Evolutionary conservation across 768 basidiomycete genomes (phyloP).

Genomic region (Phallus indusiatus): DNA sequence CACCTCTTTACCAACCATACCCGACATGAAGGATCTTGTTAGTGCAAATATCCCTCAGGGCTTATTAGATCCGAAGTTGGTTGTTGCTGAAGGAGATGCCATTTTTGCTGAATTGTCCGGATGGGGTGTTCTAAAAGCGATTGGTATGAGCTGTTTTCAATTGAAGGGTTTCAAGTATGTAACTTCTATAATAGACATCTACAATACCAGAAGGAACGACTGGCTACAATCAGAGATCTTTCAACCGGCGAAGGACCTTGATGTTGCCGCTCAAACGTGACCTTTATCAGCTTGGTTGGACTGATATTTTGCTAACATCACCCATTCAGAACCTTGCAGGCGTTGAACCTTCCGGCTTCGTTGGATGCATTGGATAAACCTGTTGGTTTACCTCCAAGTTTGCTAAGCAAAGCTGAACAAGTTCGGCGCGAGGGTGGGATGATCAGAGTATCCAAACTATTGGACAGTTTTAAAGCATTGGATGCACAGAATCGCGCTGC

Average conservation of each 20-base stretch:
- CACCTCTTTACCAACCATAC: conserved; percentile 55
- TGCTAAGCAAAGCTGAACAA: conserved; percentile 79
- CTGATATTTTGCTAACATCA: conserved; percentile 6
- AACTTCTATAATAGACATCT: conserved; percentile 53
- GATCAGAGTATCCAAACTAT: conserved; percentile 53
- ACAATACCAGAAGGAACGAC: conserved; percentile 69
- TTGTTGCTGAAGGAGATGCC: conserved; percentile 42
- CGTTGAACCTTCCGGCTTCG: conserved; percentile 72
- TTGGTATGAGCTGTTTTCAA: conserved; percentile 46
- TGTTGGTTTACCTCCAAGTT: conserved; percentile 79
- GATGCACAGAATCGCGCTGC: conserved; percentile 50
- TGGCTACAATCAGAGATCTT: conserved; percentile 61
- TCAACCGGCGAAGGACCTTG: conserved; percentile 50
- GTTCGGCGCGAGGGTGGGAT: conserved; percentile 73
- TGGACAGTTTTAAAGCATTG: conserved; percentile 65
- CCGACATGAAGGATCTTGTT: conserved; percentile 57
- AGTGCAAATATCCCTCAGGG: conserved; percentile 40
- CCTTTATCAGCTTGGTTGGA: conserved; percentile 16
- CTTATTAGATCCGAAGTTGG: conserved; percentile 46
- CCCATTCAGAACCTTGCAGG: conserved; percentile 46
- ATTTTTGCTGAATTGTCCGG: conserved; percentile 70
- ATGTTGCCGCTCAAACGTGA: conserved; percentile 52
- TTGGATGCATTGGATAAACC: conserved; percentile 84
- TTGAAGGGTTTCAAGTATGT: background rate
- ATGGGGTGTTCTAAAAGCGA: conserved; percentile 83